These are phyloP conservation scores for Cercospora sojina DNA, from an alignment of 2,329 filamentous ascomycete genomes.

Conservation along the genomic window DNA sequence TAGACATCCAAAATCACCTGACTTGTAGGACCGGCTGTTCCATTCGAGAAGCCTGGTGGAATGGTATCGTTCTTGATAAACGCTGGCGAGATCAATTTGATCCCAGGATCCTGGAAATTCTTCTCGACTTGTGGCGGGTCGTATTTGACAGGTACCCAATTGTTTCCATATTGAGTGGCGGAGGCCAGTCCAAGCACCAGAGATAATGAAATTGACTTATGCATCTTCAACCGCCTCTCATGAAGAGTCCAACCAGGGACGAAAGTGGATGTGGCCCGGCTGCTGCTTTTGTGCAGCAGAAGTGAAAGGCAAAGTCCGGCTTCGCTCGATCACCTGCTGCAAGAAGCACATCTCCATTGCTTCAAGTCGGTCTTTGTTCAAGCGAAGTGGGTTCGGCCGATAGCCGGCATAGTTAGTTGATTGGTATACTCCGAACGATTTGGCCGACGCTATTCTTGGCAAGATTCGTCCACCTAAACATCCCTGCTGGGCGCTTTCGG, in stretches of 20 bases:
- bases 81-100: constrained; percentile 36
- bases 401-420: neutral
- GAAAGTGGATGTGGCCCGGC: neutral
- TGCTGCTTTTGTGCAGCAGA: constrained; percentile 2
- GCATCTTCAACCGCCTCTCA: neutral
- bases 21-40: constrained; percentile 38
- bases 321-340: neutral
- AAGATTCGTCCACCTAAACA: neutral
- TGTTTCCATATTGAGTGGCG: constrained; percentile 35
- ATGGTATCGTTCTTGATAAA: constrained; percentile 35
- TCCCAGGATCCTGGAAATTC: constrained; percentile 38
- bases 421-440: neutral
- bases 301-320: neutral
- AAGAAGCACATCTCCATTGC: neutral
- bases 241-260: neutral
- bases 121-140: constrained; percentile 38
- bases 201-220: neutral
- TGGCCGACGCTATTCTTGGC: constrained; percentile 1
- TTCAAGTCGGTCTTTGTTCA: neutral
- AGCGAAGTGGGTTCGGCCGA: neutral
- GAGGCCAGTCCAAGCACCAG: neutral
- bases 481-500: neutral
- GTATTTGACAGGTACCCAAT: constrained; percentile 32
- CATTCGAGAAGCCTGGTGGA: constrained; percentile 33
- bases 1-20: constrained; percentile 32